A percentile compares a stretch with the other conserved stretches of the same genome.
phyloP scores from a whole-genome alignment of 768 basidiomycete genomes.

The Clitopilus hobsonii region DNA sequence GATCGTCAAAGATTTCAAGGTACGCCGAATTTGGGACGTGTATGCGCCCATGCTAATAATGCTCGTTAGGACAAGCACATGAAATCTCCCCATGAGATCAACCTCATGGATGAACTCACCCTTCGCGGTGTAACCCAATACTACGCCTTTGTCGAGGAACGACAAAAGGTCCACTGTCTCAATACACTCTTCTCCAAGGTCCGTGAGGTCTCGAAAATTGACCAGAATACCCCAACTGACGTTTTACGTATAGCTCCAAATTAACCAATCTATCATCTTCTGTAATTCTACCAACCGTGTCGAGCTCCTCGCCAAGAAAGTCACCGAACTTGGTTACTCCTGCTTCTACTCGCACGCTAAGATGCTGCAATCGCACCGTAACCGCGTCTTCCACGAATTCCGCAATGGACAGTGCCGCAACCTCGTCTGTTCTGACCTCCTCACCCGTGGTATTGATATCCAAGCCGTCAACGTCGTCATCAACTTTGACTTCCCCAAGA shows the following conservation, averaged over 20 bases:
- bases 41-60: background rate
- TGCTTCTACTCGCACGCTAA: slow-evolving; percentile 99
- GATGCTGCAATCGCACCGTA: slow-evolving; percentile 98
- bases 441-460: slow-evolving; percentile 99
- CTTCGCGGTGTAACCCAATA: slow-evolving; percentile 98
- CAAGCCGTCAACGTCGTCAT: slow-evolving; percentile 99
- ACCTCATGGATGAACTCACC: slow-evolving; percentile 99
- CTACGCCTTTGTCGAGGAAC: slow-evolving; percentile 98
- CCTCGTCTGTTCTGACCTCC: slow-evolving; percentile 95
- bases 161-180: slow-evolving; percentile 98
- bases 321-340: slow-evolving; percentile 98
- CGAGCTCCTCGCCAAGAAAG: slow-evolving; percentile 98
- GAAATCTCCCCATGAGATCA: slow-evolving; percentile 94
- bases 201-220: too few relatives aligned
- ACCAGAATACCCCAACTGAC: too few relatives aligned
- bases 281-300: slow-evolving; percentile 99
- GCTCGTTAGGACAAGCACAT: slow-evolving; percentile 84
- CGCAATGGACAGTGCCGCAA: slow-evolving; percentile 97
- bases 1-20: slow-evolving; percentile 99
- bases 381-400: slow-evolving; percentile 99
- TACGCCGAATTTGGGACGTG: slow-evolving; percentile 19
- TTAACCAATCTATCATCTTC: slow-evolving; percentile 99
- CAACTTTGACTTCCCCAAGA: slow-evolving; percentile 99
- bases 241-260: slow-evolving; percentile 96
- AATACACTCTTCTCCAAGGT: slow-evolving; percentile 99